Evolutionary conservation across 1,139 yeast species (phyloP).

Genomic region (Candida smagusa): DNA sequence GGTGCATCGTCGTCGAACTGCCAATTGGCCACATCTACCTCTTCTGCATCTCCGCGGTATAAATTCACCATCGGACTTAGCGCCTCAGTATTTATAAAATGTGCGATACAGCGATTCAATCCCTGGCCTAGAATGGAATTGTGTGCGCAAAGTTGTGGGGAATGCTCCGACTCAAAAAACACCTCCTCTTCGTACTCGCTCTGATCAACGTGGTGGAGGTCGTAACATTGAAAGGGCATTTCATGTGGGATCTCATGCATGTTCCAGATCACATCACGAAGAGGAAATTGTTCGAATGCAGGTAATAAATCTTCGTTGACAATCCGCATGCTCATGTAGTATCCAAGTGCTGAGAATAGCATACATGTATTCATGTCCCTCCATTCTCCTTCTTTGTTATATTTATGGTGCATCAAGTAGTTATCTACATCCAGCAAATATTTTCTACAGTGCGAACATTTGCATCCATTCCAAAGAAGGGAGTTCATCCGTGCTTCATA

Average conservation of each 20-base stretch:
- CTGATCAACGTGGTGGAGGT: constrained; percentile 32
- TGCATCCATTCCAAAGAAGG: constrained; percentile 73
- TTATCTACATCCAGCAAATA: constrained; percentile 53
- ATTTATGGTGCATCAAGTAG: constrained; percentile 60
- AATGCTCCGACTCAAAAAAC: constrained; percentile 24
- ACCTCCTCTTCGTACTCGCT: constrained; percentile 39
- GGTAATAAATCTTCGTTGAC: constrained; percentile 14
- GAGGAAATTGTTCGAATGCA: constrained; percentile 26
- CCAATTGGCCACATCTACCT: constrained; percentile 21
- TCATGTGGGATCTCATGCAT: constrained; percentile 23
- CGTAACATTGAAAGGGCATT: constrained; percentile 37
- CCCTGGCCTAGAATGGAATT: constrained; percentile 13
- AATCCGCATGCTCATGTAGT: constrained; percentile 36
- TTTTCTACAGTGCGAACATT: constrained; percentile 51
- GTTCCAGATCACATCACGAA: constrained; percentile 31
- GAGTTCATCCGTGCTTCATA: constrained; percentile 71
- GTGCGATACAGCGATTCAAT: constrained; percentile 28
- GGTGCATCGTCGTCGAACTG: constrained; percentile 21
- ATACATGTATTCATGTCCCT: constrained; percentile 61
- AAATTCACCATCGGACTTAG: constrained; percentile 30
- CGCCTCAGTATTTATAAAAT: constrained; percentile 29
- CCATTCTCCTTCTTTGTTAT: constrained; percentile 35
- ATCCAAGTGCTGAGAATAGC: constrained; percentile 51
- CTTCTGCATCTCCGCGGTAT: constrained; percentile 45
- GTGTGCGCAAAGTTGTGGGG: constrained; percentile 18